Percentiles rank a stretch among this genome's conserved stretches.
These are phyloP conservation scores for Rhynchosporium agropyri DNA, from an alignment of 2,329 filamentous ascomycete genomes.

Conservation along the genomic window DNA sequence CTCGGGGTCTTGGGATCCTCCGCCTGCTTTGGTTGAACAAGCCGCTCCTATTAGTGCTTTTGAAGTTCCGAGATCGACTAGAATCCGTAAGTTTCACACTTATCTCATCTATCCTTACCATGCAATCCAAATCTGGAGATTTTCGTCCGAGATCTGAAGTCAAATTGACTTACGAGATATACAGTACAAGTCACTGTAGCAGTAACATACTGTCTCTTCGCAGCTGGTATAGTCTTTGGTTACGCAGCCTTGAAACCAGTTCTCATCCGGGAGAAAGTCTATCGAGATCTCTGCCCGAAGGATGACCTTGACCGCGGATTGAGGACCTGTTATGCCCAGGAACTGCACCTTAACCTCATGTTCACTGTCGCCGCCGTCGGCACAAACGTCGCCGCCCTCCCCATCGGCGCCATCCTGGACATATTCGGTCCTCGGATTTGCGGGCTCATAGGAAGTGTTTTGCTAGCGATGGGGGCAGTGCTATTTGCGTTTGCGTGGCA, in stretches of 20 bases:
- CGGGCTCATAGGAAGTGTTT: constrained; percentile 69
- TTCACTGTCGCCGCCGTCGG: constrained; percentile 87
- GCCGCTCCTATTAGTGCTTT: constrained; percentile 43
- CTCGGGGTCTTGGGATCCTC: constrained; percentile 32
- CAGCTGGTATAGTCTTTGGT: constrained; percentile 80
- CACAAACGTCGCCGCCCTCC: constrained; percentile 84
- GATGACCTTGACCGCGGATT: constrained; percentile 53
- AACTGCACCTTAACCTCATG: constrained; percentile 80
- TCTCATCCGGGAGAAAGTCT: constrained; percentile 72
- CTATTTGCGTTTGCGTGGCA: constrained; percentile 69
- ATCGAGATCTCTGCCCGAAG: constrained; percentile 63
- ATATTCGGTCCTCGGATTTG: constrained; percentile 77
- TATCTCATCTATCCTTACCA: neutral
- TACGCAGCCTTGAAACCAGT: constrained; percentile 85
- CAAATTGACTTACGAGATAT: constrained; percentile 17
- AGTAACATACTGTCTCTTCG: constrained; percentile 73
- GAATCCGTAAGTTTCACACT: constrained; percentile 39
- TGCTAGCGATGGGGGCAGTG: constrained; percentile 69
- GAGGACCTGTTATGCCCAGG: constrained; percentile 60
- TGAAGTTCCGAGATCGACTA: constrained; percentile 44
- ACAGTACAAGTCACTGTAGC: constrained; percentile 70
- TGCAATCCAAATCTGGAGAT: neutral
- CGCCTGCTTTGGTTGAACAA: constrained; percentile 21
- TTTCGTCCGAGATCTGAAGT: constrained; percentile 10
- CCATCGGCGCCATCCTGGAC: constrained; percentile 84